These are phyloP conservation scores for Coriolopsis trogii DNA, from an alignment of 1,284 basidiomycete species.

Conservation along the genomic window DNA sequence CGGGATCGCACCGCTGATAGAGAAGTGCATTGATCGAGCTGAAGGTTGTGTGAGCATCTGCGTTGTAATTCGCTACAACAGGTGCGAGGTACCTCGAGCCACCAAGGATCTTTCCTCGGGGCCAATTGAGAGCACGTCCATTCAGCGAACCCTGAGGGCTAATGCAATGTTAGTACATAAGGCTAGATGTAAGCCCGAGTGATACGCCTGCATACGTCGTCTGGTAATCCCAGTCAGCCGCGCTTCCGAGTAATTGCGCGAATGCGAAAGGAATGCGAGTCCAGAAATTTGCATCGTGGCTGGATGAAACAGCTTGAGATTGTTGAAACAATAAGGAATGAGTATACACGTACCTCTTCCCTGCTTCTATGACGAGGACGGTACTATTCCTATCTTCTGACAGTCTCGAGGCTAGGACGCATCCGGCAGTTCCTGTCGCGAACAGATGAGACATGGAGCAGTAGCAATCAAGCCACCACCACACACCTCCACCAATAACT, in stretches of 20 bases:
- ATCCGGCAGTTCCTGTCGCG: conserved; percentile 42
- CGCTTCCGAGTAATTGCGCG: conserved; percentile 8
- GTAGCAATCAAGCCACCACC: no score
- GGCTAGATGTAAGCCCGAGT: neutral
- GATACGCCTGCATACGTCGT: conserved; percentile 15
- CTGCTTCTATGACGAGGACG: conserved; percentile 27
- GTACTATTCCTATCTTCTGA: conserved; percentile 22
- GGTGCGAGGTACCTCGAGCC: conserved; percentile 18
- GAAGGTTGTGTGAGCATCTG: no score
- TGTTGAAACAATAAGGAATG: no score
- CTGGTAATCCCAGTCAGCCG: conserved; percentile 18
- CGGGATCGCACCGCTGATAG: conserved; percentile 22
- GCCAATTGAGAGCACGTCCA: conserved; percentile 15
- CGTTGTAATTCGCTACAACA: neutral
- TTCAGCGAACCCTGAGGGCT: conserved; percentile 21
- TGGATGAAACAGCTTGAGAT: neutral
- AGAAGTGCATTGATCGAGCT: conserved; percentile 24
- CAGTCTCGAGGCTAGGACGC: conserved; percentile 27
- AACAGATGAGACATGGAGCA: no score
- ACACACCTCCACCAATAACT: no score
- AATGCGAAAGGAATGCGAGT: conserved; percentile 22
- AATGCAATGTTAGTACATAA: no score
- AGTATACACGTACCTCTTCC: conserved; percentile 16
- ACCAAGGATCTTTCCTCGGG: conserved; percentile 23
- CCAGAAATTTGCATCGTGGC: conserved; percentile 17